phyloP scores from a whole-genome alignment of 1,139 yeast genomes.

The Debaryomyces psychrophilus region DNA sequence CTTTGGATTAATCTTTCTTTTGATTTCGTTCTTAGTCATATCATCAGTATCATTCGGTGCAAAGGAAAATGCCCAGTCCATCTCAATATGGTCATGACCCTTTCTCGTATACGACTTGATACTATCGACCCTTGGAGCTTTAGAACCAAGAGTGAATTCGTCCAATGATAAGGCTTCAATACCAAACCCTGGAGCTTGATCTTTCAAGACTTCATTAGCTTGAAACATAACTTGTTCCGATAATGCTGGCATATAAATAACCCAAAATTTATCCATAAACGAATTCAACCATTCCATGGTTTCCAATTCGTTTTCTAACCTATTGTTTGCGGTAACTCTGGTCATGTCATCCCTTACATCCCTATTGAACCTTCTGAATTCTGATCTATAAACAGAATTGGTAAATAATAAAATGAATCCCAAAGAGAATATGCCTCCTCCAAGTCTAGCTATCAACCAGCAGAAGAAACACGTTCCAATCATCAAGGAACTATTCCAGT shows the following conservation, averaged over 20 bases:
- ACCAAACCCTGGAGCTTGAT: slow-evolving; percentile 80
- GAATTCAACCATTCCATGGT: slow-evolving; percentile 82
- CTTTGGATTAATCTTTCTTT: slow-evolving; percentile 72
- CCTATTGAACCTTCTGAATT: slow-evolving; percentile 72
- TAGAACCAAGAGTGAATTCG: slow-evolving; percentile 77
- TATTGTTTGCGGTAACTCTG: slow-evolving; percentile 60
- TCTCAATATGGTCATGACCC: slow-evolving; percentile 68
- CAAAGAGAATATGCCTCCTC: slow-evolving; percentile 62
- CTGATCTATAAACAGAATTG: slow-evolving; percentile 67
- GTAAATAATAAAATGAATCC: slow-evolving; percentile 61
- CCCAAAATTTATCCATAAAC: slow-evolving; percentile 80
- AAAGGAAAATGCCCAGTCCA: slow-evolving; percentile 83
- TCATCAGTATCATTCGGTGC: slow-evolving; percentile 81
- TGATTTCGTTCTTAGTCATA: slow-evolving; percentile 75
- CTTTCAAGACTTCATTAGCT: slow-evolving; percentile 67
- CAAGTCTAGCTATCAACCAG: slow-evolving; percentile 60
- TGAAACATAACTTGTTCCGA: slow-evolving; percentile 73
- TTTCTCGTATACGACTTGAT: slow-evolving; percentile 71
- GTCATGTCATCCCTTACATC: slow-evolving; percentile 74
- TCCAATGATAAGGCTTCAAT: slow-evolving; percentile 72
- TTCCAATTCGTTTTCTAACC: slow-evolving; percentile 64
- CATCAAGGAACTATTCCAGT: slow-evolving; percentile 65
- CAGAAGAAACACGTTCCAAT: slow-evolving; percentile 74
- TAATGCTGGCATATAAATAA: slow-evolving; percentile 81
- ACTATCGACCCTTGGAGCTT: slow-evolving; percentile 73